A percentile compares a stretch with the other conserved stretches of the same genome.
Conservation (phyloP, 768 basidiomycete species). For the Termitomyces sp. region DNA sequence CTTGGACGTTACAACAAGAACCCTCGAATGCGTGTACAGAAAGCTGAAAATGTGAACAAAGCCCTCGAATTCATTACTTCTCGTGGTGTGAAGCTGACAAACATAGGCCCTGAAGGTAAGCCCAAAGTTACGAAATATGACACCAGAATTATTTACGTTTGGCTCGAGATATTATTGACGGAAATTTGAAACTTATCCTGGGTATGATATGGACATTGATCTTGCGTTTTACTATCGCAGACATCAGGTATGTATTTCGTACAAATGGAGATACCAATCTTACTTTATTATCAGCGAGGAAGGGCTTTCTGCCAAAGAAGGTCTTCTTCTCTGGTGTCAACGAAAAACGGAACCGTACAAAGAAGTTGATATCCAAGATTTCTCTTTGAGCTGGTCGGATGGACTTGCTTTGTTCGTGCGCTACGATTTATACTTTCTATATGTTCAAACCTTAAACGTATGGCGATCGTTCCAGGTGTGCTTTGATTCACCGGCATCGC, state of each 20-base stretch:
- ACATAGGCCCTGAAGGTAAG: conserved; percentile 93
- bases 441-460: conserved; percentile 4
- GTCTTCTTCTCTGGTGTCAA: conserved; percentile 96
- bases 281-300: conserved; percentile 64
- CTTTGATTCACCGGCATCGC: conserved; percentile 94
- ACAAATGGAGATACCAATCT: conserved; percentile 8
- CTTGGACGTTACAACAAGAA: conserved; percentile 91
- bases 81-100: conserved; percentile 91
- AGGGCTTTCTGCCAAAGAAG: conserved; percentile 97
- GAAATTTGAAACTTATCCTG: conserved; percentile 97
- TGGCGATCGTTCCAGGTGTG: conserved; percentile 57
- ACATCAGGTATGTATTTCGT: conserved; percentile 72
- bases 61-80: conserved; percentile 94
- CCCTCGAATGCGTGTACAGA: conserved; percentile 91
- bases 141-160: conserved; percentile 1
- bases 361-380: conserved; percentile 92
- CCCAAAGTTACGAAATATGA: neutral
- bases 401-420: conserved; percentile 85
- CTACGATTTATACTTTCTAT: conserved; percentile 3
- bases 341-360: conserved; percentile 89
- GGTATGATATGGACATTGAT: conserved; percentile 99
- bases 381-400: conserved; percentile 89
- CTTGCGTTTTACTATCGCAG: conserved; percentile 95
- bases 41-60: conserved; percentile 97
- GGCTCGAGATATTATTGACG: conserved; percentile 90